Base-by-base conservation (phyloP, 1,284 basidiomycete genomes). In the Papiliotrema fonsecae region DNA sequence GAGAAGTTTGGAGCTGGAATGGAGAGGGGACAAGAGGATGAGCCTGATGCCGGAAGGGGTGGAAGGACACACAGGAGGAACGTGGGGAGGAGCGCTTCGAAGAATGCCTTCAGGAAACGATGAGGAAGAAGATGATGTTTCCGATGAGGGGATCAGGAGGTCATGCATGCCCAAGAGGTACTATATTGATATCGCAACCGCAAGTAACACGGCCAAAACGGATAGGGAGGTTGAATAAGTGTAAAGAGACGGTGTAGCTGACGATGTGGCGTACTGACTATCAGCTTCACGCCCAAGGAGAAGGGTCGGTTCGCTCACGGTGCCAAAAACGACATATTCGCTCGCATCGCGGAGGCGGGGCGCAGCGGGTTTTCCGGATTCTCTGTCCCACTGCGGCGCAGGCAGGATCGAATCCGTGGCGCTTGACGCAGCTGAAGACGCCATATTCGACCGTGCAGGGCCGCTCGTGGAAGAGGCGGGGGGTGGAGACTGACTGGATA, bases 1-100 rank as follows among this genome's bases (percentile, higher is more conserved):
- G 86, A 92, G 68, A 77, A 72, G 52, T 94, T 90, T 70, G 93
- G 86, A 41, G 85, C 81, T 40, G 91, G 86, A 25, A 77, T 90
- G 82, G 90, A 90, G 77, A 86, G 79, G 67, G 88, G 87, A 7
- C 78, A 79, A 1, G 77, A 77, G 25, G 65, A 69, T 10, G 73
- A 74, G 35, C 60, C 64, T 18, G 77, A 77, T 50, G 65, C 82
- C 61, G 64, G 61, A 21, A 52, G 72, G 45, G 62, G 61, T 46
- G 88, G 89, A 16, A 76, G 89, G 66, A 85, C 79, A 24, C 78
- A 85, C 39, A 77, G 86, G 59, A 75, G 89, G 64, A 80, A 82
- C 60, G 82, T 82, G 4, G 80, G 86, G 51, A 77, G 89, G 49
- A 92, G 88, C 65, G 89, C 88, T 41, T 88, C 86, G 69, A 90